Conservation (phyloP, 140 eudicot species). For the Eryngium alpinum region DNA sequence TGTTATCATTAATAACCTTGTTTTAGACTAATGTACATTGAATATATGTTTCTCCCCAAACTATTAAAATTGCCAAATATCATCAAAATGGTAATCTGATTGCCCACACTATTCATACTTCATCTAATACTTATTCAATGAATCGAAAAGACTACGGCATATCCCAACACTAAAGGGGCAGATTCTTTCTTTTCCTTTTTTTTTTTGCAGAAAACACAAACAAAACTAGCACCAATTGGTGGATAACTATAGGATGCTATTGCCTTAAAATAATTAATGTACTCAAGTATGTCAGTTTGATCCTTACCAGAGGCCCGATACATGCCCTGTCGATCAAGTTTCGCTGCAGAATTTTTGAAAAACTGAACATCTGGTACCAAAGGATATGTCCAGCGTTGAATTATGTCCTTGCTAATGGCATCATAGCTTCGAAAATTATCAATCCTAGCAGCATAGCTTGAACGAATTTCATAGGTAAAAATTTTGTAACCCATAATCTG, state of each 20-base stretch:
- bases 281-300: neutral
- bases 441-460: slow-evolving; percentile 86
- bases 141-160: neutral
- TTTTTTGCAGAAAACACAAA: neutral
- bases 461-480: slow-evolving; percentile 81
- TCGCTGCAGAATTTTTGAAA: slow-evolving; percentile 35
- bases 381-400: slow-evolving; percentile 94
- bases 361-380: slow-evolving; percentile 84
- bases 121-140: too few relatives aligned
- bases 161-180: neutral
- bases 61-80: neutral
- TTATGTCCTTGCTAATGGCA: slow-evolving; percentile 81
- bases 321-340: slow-evolving; percentile 68
- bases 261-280: neutral
- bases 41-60: neutral
- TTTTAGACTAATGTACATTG: neutral
- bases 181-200: neutral
- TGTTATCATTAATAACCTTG: neutral
- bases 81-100: neutral
- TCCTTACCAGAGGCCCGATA: slow-evolving; percentile 63
- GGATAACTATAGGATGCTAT: neutral
- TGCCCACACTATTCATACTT: too few relatives aligned
- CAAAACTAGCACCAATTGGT: neutral
- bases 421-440: slow-evolving; percentile 85
- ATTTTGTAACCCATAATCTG: slow-evolving; percentile 91